Percentiles rank a stretch among this genome's conserved stretches.
Evolutionary conservation across 2,329 filamentous ascomycete species (phyloP).

Genomic region (Sarocladium strictum): DNA sequence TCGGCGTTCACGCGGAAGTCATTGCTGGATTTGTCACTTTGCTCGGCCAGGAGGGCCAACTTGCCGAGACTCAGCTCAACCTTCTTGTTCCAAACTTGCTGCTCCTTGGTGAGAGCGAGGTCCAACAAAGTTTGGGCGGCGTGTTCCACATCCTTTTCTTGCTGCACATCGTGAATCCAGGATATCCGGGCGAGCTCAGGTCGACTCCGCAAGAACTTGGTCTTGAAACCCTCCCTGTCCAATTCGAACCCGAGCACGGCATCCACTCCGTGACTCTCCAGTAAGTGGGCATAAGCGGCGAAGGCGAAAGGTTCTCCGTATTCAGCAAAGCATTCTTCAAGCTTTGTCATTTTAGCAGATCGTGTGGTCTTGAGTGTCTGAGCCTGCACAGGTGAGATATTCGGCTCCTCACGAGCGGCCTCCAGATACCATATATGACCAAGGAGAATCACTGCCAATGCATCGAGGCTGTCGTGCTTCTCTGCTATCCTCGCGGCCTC

Average conservation of each 20-base stretch:
- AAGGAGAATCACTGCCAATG: conserved; percentile 50
- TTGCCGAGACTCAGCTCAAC: conserved; percentile 88
- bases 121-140: conserved; percentile 67
- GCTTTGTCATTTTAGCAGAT: conserved; percentile 35
- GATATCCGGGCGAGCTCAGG: conserved; percentile 69
- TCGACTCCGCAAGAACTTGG: conserved; percentile 68
- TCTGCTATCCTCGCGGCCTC: conserved; percentile 53
- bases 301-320: conserved; percentile 64
- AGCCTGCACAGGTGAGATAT: conserved; percentile 21
- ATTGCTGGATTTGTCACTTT: conserved; percentile 25
- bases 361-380: conserved; percentile 28
- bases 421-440: conserved; percentile 42
- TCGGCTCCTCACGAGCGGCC: conserved; percentile 19
- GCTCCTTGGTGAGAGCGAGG: conserved; percentile 65
- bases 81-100: conserved; percentile 86
- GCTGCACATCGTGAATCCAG: conserved; percentile 90
- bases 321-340: conserved; percentile 52
- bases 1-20: conserved; percentile 32
- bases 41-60: conserved; percentile 65
- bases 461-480: conserved; percentile 48
- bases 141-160: conserved; percentile 66
- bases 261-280: conserved; percentile 60
- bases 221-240: conserved; percentile 66
- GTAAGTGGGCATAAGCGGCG: conserved; percentile 74
- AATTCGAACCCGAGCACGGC: conserved; percentile 65